phyloP scores from a whole-genome alignment of 129 eudicot genomes.

The Erigeron canadensis region DNA sequence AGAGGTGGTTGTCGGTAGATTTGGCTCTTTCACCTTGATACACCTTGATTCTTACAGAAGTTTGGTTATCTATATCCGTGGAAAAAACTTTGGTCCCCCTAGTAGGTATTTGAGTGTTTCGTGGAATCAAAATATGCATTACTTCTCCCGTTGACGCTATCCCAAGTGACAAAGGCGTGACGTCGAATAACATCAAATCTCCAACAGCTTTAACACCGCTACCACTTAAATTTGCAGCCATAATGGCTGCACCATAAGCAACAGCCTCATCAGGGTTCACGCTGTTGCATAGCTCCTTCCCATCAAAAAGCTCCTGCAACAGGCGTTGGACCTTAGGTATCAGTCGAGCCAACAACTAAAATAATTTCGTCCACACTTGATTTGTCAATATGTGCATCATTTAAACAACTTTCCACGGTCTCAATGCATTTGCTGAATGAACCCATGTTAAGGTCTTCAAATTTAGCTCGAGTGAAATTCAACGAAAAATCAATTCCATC shows the following conservation, averaged over 20 bases:
- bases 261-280: not conserved
- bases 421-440: not conserved
- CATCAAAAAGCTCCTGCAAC: not conserved
- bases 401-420: not conserved
- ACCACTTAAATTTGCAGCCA: not conserved
- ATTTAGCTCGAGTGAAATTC: not conserved
- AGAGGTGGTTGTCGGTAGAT: not conserved
- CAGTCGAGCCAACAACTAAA: not conserved
- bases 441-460: not conserved
- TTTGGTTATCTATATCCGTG: not conserved
- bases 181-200: not conserved
- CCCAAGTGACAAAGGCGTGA: slow-evolving; percentile 3
- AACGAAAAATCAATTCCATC: not conserved
- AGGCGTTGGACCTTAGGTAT: not conserved
- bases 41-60: not conserved
- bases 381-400: not conserved
- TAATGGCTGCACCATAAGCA: not conserved
- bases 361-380: not conserved
- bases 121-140: not conserved
- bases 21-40: not conserved
- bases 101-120: not conserved
- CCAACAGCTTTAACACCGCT: not conserved
- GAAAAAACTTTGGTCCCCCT: not conserved
- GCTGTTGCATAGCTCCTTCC: not conserved
- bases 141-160: not conserved